These are phyloP conservation scores for Furcasterigmium furcatum DNA, from an alignment of 2,329 filamentous ascomycete genomes.

Conservation along the genomic window DNA sequence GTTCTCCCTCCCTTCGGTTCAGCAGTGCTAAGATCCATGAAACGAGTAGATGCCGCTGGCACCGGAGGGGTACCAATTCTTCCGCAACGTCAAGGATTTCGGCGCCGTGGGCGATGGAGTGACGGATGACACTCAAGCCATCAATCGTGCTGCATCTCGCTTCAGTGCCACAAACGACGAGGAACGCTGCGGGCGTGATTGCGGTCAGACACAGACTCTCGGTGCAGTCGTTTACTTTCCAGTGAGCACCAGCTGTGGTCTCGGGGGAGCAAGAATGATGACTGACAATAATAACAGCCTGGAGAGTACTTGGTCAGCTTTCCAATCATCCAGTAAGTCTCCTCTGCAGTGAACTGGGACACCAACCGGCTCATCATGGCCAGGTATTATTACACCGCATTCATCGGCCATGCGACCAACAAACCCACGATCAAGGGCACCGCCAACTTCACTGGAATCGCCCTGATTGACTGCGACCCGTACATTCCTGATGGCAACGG, in stretches of 20 bases:
- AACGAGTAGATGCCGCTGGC: not conserved
- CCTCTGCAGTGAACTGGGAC: no score
- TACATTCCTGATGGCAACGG: conserved; percentile 30
- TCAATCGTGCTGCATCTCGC: conserved; percentile 26
- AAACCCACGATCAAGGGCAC: not conserved
- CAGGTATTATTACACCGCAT: conserved; percentile 57
- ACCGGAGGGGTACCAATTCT: conserved; percentile 33
- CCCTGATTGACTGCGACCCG: conserved; percentile 66
- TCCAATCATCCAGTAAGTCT: conserved; percentile 56
- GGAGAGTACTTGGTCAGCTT: conserved; percentile 66
- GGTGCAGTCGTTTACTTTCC: conserved; percentile 23
- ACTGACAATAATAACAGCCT: no score
- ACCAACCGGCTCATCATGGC: no score
- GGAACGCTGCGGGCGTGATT: conserved; percentile 23
- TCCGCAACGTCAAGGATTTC: conserved; percentile 44
- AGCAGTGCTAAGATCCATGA: no score
- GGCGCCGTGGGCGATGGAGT: conserved; percentile 34
- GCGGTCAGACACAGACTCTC: conserved; percentile 22
- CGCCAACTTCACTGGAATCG: conserved; percentile 53
- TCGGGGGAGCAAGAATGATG: no score
- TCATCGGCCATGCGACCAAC: conserved; percentile 33
- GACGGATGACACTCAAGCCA: conserved; percentile 42
- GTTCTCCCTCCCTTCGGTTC: no score
- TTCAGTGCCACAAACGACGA: conserved; percentile 17
- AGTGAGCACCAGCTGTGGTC: conserved; percentile 46